Percentiles rank a stretch among this genome's conserved stretches.
Evolutionary conservation across 768 basidiomycete species (phyloP).

Genomic region (Russula dissimulans): DNA sequence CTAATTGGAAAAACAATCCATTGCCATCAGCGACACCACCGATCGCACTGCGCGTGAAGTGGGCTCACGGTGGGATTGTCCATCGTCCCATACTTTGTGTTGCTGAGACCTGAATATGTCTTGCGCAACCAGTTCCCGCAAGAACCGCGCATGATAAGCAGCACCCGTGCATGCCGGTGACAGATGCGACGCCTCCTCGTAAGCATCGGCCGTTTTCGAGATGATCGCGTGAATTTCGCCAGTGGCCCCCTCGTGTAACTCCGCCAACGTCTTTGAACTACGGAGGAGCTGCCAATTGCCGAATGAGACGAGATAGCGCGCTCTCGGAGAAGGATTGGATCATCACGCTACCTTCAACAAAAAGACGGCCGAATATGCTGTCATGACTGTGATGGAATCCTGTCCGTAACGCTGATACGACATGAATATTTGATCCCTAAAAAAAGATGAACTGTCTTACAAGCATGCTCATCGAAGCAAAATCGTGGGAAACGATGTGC

Average conservation of each 20-base stretch:
- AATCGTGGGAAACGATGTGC: slow-evolving; percentile 63
- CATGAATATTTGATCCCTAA: slow-evolving; percentile 5
- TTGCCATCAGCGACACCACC: background rate
- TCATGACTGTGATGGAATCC: slow-evolving; percentile 79
- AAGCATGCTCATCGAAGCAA: slow-evolving; percentile 64
- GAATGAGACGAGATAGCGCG: slow-evolving; percentile 7
- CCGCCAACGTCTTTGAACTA: slow-evolving; percentile 45
- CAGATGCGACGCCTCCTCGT: slow-evolving; percentile 57
- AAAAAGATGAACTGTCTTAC: slow-evolving; percentile 31
- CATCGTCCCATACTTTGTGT: slow-evolving; percentile 12
- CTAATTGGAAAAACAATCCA: background rate
- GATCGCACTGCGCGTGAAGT: background rate
- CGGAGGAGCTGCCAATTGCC: slow-evolving; percentile 49
- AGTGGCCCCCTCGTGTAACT: slow-evolving; percentile 50
- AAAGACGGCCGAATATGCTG: slow-evolving; percentile 77
- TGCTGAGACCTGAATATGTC: slow-evolving; percentile 45
- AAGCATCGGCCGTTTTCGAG: slow-evolving; percentile 64
- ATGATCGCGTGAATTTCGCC: slow-evolving; percentile 61
- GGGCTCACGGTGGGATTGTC: slow-evolving; percentile 4
- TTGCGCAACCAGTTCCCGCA: slow-evolving; percentile 56
- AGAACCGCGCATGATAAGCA: slow-evolving; percentile 73
- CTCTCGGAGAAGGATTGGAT: slow-evolving; percentile 5
- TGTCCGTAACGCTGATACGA: slow-evolving; percentile 64
- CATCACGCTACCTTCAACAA: slow-evolving; percentile 50
- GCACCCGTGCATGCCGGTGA: slow-evolving; percentile 55